Conservation (phyloP, 1,139 yeast species). For the Yamadazyma sp. region DNA sequence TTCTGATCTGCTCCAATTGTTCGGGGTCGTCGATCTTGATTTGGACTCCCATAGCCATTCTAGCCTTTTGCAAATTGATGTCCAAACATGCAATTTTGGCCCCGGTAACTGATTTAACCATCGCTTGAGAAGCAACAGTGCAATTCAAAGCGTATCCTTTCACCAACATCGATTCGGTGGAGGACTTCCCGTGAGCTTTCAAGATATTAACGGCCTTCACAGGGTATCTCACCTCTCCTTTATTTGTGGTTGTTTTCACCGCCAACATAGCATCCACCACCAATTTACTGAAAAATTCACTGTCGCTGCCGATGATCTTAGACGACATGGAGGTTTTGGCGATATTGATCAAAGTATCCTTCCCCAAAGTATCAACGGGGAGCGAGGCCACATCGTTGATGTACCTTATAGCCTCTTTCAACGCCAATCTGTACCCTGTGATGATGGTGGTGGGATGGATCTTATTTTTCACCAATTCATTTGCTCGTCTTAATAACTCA, state of each 20-base stretch:
- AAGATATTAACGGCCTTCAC: constrained; percentile 95
- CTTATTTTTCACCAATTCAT: constrained; percentile 88
- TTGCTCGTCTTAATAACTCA: constrained; percentile 88
- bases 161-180: constrained; percentile 81
- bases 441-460: constrained; percentile 98
- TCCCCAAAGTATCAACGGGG: constrained; percentile 80
- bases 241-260: constrained; percentile 84
- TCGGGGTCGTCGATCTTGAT: constrained; percentile 97
- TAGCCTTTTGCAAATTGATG: constrained; percentile 90
- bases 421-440: constrained; percentile 92
- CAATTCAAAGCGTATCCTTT: constrained; percentile 96
- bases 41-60: constrained; percentile 98
- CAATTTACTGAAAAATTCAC: constrained; percentile 84
- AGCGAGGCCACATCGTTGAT: constrained; percentile 82
- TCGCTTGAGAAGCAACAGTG: constrained; percentile 97
- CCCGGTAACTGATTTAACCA: constrained; percentile 70
- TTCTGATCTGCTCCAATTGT: constrained; percentile 91
- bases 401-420: constrained; percentile 88
- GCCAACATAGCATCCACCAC: constrained; percentile 96
- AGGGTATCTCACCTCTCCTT: constrained; percentile 91
- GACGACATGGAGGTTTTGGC: constrained; percentile 98
- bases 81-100: constrained; percentile 94
- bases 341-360: constrained; percentile 77
- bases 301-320: constrained; percentile 94
- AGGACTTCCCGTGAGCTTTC: constrained; percentile 95